These are phyloP conservation scores for Monilinia vaccinii-corymbosi DNA, from an alignment of 2,329 filamentous ascomycete genomes.

Conservation along the genomic window DNA sequence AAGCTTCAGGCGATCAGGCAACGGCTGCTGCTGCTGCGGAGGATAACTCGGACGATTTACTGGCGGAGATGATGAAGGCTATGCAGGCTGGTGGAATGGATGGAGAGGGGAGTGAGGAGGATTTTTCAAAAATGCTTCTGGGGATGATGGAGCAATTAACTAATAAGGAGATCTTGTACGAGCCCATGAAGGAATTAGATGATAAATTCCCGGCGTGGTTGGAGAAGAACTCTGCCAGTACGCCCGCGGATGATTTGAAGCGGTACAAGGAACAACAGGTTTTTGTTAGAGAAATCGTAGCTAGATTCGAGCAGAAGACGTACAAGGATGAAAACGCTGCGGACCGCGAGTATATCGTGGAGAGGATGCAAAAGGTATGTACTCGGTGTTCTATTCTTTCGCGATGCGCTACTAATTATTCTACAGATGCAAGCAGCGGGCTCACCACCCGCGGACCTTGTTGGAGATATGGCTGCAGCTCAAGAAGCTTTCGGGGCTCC, in stretches of 20 bases:
- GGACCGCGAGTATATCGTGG: conserved; percentile 87
- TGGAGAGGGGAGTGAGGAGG: conserved; percentile 59
- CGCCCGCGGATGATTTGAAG: conserved; percentile 61
- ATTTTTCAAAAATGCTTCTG: conserved; percentile 89
- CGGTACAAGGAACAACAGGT: conserved; percentile 73
- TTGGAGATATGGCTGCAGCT: conserved; percentile 79
- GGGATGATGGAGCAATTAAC: conserved; percentile 99
- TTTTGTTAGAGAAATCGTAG: conserved; percentile 78
- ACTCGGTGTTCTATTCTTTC: conserved; percentile 1
- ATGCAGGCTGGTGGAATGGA: conserved; percentile 59
- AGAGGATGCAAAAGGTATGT: conserved; percentile 91
- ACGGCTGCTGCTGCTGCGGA: conserved; percentile 65
- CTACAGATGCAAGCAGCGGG: conserved; percentile 91
- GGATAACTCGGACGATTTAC: conserved; percentile 64
- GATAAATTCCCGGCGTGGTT: conserved; percentile 91
- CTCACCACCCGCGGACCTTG: conserved; percentile 79
- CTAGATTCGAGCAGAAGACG: conserved; percentile 71
- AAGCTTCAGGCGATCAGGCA: conserved; percentile 75
- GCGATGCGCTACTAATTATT: conserved; percentile 14
- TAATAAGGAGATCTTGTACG: conserved; percentile 95
- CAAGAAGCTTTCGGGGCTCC: conserved; percentile 58
- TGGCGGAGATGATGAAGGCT: conserved; percentile 88
- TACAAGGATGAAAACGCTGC: conserved; percentile 76
- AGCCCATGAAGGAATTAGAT: conserved; percentile 95
- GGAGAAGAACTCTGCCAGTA: conserved; percentile 60